Evolutionary conservation across 441 rosid genomes (phyloP), one percentile per base, ranked within the genome.

Genomic region (Adansonia grandidieri): DNA sequence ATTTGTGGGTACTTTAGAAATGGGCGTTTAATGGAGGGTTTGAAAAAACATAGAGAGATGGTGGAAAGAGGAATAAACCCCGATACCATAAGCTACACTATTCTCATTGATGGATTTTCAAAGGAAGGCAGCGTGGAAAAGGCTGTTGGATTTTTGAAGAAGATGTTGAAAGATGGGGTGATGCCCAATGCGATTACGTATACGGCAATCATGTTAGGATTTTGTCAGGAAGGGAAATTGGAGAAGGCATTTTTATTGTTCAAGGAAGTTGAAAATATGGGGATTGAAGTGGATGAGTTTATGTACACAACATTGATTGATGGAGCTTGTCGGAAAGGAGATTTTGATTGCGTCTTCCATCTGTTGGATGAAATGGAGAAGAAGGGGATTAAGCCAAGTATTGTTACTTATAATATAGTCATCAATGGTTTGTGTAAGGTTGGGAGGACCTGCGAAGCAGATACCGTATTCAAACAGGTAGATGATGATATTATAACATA

Each of bases 351-450:
- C 45, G 95, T 78, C 74, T 88, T 83, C 85, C 48, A 60, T 62
- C 69, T 94, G 81, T 86, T 92, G 57, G 86, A 72, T 79, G 97
- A 89, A 71, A 92, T 92, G 97, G 92, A 91, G 88, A 82, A 78
- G 81, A 90, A 84, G 83, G 89, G 91, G 71, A 88, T 94, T 73
- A 80, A 73, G 73, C 93, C 92, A 2, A 84, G 87, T 80, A 77
- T 86, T 51, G 77, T 90, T 77, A 85, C 94, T 0, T 92, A 84
- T 79, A 94, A 90, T 82, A 87, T 85, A 53, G 80, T 92, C 78
- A 85, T 92, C 73, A 90, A 86, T 75, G 92, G 97, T 44, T 77
- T 94, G 65, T 94, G 96, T 82, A 88, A 84, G 80, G 79, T 68
- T 83, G 90, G 93, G 80, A 94, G 89, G 82, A 89, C 90, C 58